These are phyloP conservation scores for Claviceps pazoutovae DNA, from an alignment of 2,329 filamentous ascomycete species.

Conservation along the genomic window DNA sequence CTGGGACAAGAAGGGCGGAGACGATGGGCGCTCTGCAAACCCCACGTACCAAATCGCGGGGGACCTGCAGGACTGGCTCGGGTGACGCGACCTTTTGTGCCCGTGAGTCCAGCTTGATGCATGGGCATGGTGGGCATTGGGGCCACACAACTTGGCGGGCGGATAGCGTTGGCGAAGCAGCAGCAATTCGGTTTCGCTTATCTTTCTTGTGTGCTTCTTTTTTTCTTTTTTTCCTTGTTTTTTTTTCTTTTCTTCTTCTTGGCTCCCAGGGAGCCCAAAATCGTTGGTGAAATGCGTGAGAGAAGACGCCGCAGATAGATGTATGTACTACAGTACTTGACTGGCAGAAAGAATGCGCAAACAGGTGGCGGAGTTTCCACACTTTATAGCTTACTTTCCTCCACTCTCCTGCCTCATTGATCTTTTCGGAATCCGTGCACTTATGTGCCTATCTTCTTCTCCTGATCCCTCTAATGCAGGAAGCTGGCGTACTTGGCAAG, in stretches of 20 bases:
- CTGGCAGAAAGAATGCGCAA: too few species aligned
- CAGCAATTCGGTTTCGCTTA: neutral
- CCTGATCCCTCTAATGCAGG: too few species aligned
- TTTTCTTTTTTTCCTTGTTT: neutral
- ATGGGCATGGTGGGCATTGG: too few species aligned
- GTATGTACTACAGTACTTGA: neutral
- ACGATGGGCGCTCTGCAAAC: constrained; percentile 26
- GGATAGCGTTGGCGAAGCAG: neutral
- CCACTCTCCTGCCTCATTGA: too few species aligned
- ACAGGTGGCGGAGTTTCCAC: too few species aligned
- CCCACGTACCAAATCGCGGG: constrained; percentile 27
- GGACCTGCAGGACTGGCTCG: constrained; percentile 25
- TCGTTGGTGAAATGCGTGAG: neutral
- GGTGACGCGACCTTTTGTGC: constrained; percentile 8
- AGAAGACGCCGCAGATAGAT: neutral
- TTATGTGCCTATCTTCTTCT: too few species aligned
- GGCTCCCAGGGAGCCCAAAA: neutral
- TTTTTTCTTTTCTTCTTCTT: neutral
- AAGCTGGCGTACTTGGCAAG: too few species aligned
- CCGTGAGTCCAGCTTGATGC: neutral
- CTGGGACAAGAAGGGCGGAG: constrained; percentile 28
- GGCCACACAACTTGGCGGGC: neutral
- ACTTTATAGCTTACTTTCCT: too few species aligned
- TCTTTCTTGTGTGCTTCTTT: neutral
- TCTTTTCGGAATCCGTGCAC: too few species aligned